Percentiles rank a stretch among this genome's conserved stretches.
These are phyloP conservation scores for Hypoxylon sp. DNA, from an alignment of 2,329 filamentous ascomycete species.

Conservation along the genomic window DNA sequence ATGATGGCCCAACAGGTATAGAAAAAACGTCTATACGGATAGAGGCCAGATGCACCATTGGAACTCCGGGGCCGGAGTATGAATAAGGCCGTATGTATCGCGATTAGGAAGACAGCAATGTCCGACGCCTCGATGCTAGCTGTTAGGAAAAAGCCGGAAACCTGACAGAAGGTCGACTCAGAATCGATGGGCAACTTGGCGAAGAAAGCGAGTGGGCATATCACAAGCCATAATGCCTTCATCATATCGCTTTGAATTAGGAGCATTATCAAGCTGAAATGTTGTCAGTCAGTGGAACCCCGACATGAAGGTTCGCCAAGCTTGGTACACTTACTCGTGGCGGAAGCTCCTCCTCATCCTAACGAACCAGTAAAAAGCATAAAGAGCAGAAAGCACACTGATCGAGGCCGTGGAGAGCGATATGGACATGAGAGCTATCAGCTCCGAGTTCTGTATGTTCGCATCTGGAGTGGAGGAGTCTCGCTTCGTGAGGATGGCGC, in stretches of 20 bases:
- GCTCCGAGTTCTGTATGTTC: slow-evolving; percentile 33
- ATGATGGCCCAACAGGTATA: slow-evolving; percentile 71
- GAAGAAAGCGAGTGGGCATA: slow-evolving; percentile 74
- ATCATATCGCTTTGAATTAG: slow-evolving; percentile 80
- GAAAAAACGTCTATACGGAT: slow-evolving; percentile 74
- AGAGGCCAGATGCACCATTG: slow-evolving; percentile 74
- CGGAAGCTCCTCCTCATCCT: slow-evolving; percentile 82
- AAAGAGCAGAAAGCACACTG: slow-evolving; percentile 70
- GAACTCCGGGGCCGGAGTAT: slow-evolving; percentile 71
- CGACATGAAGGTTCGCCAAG: not conserved
- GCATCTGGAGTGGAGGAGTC: not conserved
- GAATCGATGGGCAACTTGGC: slow-evolving; percentile 65
- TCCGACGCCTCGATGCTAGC: slow-evolving; percentile 80
- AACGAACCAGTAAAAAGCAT: slow-evolving; percentile 79
- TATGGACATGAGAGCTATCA: slow-evolving; percentile 56
- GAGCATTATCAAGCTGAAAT: slow-evolving; percentile 77
- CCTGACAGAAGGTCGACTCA: slow-evolving; percentile 73
- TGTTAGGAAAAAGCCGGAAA: slow-evolving; percentile 77
- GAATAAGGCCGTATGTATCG: slow-evolving; percentile 79
- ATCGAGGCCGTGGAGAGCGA: slow-evolving; percentile 62
- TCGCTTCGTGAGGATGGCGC: slow-evolving; percentile 35
- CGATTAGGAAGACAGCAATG: slow-evolving; percentile 79
- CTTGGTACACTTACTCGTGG: slow-evolving; percentile 71
- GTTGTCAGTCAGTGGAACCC: slow-evolving; percentile 35
- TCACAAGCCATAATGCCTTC: slow-evolving; percentile 77